Conservation (phyloP, 768 basidiomycete genomes). For the Hygrophorus pudorinus region DNA sequence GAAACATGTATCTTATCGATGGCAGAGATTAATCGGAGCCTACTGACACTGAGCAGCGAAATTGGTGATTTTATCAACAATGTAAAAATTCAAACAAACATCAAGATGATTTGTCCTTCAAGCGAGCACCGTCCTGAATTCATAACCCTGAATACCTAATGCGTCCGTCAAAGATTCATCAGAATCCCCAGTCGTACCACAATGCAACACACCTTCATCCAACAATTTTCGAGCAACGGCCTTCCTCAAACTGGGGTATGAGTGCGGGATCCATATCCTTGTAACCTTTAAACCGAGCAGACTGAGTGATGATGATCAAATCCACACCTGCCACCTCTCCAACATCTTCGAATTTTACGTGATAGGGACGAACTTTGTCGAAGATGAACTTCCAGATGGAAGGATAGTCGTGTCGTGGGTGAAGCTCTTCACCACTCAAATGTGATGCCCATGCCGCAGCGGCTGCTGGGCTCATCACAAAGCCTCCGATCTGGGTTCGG, state of each 20-base stretch:
- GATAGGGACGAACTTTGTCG: not conserved
- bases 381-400: not conserved
- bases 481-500: not conserved
- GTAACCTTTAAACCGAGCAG: conserved; percentile 4
- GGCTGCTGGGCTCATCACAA: not conserved
- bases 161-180: too few relatives aligned
- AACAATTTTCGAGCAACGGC: conserved; percentile 3
- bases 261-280: conserved; percentile 6
- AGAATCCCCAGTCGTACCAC: too few relatives aligned
- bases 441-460: not conserved
- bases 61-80: too few relatives aligned
- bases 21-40: too few relatives aligned
- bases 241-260: conserved; percentile 4
- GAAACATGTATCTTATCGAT: too few relatives aligned
- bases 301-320: conserved; percentile 3
- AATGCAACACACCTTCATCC: not conserved
- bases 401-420: not conserved
- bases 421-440: not conserved
- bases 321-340: conserved; percentile 1
- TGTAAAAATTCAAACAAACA: too few relatives aligned
- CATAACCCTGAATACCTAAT: too few relatives aligned
- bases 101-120: too few relatives aligned
- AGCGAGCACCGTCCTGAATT: too few relatives aligned
- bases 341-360: conserved; percentile 3
- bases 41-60: too few relatives aligned